These are phyloP conservation scores for Elsinoe perseae DNA, from an alignment of 2,329 filamentous ascomycete genomes.

Conservation along the genomic window DNA sequence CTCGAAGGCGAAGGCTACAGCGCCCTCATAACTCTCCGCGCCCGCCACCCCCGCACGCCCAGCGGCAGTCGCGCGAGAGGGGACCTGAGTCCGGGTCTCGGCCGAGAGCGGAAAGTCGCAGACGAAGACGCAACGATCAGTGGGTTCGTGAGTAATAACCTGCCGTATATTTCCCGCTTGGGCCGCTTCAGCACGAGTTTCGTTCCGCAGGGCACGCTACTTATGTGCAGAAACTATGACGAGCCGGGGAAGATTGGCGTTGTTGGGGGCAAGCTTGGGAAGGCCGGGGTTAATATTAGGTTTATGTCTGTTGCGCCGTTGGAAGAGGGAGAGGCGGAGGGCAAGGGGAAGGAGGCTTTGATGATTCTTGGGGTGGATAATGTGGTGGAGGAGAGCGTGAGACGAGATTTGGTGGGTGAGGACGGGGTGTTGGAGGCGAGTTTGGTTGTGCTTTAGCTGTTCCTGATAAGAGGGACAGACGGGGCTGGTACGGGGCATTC, in stretches of 20 bases:
- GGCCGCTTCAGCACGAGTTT: conserved; percentile 69
- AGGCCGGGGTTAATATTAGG: conserved; percentile 65
- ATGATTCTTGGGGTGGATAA: conserved; percentile 74
- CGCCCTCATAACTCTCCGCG: conserved; percentile 62
- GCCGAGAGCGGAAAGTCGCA: conserved; percentile 18
- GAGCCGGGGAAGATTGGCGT: conserved; percentile 74
- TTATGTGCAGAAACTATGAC: conserved; percentile 78
- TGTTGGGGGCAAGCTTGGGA: conserved; percentile 63
- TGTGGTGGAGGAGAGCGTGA: conserved; percentile 51
- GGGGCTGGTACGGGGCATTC: background rate
- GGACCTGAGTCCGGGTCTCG: conserved; percentile 13
- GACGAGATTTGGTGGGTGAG: conserved; percentile 41
- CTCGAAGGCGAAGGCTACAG: conserved; percentile 57
- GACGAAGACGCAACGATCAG: conserved; percentile 50
- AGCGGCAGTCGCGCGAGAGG: conserved; percentile 22
- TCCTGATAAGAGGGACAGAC: background rate
- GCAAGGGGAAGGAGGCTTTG: conserved; percentile 56
- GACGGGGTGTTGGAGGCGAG: conserved; percentile 49
- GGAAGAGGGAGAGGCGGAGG: conserved; percentile 29
- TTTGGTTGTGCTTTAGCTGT: conserved; percentile 40
- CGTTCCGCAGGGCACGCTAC: conserved; percentile 61
- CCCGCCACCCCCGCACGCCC: conserved; percentile 31
- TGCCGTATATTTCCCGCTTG: conserved; percentile 62
- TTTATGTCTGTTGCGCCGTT: conserved; percentile 68
- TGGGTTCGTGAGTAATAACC: conserved; percentile 58